Conservation (phyloP, 2,329 filamentous ascomycete genomes). For the Beauveria rudraprayagi region DNA sequence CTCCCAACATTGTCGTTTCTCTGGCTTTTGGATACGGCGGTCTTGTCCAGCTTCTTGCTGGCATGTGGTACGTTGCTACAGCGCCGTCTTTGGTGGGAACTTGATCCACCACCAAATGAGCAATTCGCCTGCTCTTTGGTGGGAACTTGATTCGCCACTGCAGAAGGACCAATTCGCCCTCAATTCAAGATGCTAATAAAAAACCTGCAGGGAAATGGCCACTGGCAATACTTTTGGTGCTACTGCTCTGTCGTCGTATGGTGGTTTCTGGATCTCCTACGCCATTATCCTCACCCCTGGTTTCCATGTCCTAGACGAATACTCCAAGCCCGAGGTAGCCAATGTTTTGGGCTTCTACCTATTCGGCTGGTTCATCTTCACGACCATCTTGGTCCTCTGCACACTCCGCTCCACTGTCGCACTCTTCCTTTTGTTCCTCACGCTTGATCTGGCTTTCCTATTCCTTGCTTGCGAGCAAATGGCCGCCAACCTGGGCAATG, state of each 20-base stretch:
- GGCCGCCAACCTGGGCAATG: constrained; percentile 43
- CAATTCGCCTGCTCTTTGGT: too few relatives aligned
- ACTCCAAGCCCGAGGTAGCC: constrained; percentile 33
- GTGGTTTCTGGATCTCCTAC: constrained; percentile 76
- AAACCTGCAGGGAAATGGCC: constrained; percentile 64
- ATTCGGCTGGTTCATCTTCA: constrained; percentile 80
- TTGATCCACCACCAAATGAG: too few relatives aligned
- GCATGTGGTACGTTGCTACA: constrained; percentile 67
- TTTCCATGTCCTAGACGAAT: constrained; percentile 48
- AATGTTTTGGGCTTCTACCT: constrained; percentile 68
- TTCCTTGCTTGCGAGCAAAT: constrained; percentile 59
- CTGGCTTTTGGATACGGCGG: constrained; percentile 70
- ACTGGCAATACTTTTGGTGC: constrained; percentile 83
- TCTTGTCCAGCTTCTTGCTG: constrained; percentile 68
- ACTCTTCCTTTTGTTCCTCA: constrained; percentile 72
- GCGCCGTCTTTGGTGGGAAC: too few relatives aligned
- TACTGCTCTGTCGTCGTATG: constrained; percentile 72
- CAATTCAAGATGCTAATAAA: constrained; percentile 9
- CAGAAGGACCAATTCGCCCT: not conserved
- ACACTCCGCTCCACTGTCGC: constrained; percentile 70
- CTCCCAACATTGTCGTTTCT: constrained; percentile 59
- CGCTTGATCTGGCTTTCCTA: constrained; percentile 67
- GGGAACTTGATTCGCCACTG: not conserved
- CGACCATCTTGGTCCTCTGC: constrained; percentile 62
- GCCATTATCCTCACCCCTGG: constrained; percentile 62